phyloP scores from a whole-genome alignment of 1,284 basidiomycete genomes.

The Quambalaria eucalypti region DNA sequence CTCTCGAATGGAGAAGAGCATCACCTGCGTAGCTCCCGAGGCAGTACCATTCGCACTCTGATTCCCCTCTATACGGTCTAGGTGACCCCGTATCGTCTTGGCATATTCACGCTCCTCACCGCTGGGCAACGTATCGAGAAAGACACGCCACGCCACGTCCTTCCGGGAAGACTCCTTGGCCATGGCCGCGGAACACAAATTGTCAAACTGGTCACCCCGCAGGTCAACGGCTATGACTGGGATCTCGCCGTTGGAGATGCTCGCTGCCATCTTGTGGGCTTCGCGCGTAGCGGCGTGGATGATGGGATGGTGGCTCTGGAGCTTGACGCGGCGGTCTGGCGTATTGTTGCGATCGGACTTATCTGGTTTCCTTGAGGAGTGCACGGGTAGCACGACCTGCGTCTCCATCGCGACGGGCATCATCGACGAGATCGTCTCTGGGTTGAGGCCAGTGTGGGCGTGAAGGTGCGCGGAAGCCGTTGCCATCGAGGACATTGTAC shows the following conservation, averaged over 20 bases:
- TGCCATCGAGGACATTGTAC: background rate
- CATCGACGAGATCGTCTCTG: background rate
- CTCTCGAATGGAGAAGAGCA: constrained; percentile 26
- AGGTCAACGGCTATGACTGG: constrained; percentile 39
- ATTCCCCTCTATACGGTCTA: background rate
- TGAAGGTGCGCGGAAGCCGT: background rate
- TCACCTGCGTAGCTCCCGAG: constrained; percentile 8
- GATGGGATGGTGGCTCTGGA: constrained; percentile 20
- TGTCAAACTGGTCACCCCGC: constrained; percentile 19
- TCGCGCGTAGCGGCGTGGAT: constrained; percentile 33
- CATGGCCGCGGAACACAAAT: constrained; percentile 17
- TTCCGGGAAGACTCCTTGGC: background rate
- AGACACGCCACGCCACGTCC: background rate
- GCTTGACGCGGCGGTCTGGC: constrained; percentile 26
- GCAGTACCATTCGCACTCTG: constrained; percentile 6
- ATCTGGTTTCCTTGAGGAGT: constrained; percentile 11
- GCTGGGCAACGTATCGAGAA: background rate
- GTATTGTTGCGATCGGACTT: constrained; percentile 24
- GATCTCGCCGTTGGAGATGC: constrained; percentile 22
- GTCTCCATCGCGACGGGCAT: constrained; percentile 14
- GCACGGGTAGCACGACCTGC: constrained; percentile 26
- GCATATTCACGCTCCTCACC: constrained; percentile 38
- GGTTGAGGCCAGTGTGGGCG: background rate
- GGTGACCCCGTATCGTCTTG: constrained; percentile 14
- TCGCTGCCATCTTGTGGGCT: constrained; percentile 22